These are phyloP conservation scores for Paxillus ammoniavirescens DNA, from an alignment of 768 basidiomycete genomes.

Conservation along the genomic window DNA sequence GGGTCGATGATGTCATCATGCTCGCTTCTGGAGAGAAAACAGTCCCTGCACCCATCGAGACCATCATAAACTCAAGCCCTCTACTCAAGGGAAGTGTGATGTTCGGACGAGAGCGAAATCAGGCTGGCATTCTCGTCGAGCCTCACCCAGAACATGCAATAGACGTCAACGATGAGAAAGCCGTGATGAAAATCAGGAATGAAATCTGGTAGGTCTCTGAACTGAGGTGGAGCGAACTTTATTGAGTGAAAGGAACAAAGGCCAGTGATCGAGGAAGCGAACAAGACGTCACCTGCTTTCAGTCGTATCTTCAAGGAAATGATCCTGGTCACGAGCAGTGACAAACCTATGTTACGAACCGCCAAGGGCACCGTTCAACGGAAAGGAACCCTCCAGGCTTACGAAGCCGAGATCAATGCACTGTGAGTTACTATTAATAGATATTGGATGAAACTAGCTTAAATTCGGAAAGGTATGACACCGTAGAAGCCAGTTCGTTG, in stretches of 20 bases:
- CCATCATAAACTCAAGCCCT: conserved; percentile 20
- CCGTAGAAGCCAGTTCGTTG: conserved; percentile 27
- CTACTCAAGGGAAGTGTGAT: conserved; percentile 27
- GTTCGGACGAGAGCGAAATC: conserved; percentile 35
- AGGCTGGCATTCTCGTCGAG: conserved; percentile 34
- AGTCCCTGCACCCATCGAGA: conserved; percentile 29
- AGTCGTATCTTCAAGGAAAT: conserved; percentile 52
- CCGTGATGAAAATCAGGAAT: conserved; percentile 30
- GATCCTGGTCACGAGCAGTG: conserved; percentile 43
- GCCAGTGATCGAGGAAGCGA: conserved; percentile 45
- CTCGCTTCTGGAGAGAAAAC: conserved; percentile 19
- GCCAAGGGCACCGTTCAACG: conserved; percentile 46
- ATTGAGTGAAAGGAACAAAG: conserved; percentile 14
- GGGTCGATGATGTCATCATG: conserved; percentile 37
- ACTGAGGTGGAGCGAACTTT: no score
- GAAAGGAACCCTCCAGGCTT: conserved; percentile 38
- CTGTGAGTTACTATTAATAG: conserved; percentile 31
- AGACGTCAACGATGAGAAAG: conserved; percentile 20
- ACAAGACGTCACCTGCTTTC: conserved; percentile 39
- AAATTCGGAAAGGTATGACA: conserved; percentile 28
- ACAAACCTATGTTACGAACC: conserved; percentile 44
- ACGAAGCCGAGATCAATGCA: conserved; percentile 45
- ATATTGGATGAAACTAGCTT: no score
- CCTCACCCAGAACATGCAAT: conserved; percentile 12
- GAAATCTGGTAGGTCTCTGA: conserved; percentile 20